Percentiles rank a stretch among this genome's conserved stretches.
phyloP scores from a whole-genome alignment of 164 flowering plant species.

The Umbilicus rupestris region DNA sequence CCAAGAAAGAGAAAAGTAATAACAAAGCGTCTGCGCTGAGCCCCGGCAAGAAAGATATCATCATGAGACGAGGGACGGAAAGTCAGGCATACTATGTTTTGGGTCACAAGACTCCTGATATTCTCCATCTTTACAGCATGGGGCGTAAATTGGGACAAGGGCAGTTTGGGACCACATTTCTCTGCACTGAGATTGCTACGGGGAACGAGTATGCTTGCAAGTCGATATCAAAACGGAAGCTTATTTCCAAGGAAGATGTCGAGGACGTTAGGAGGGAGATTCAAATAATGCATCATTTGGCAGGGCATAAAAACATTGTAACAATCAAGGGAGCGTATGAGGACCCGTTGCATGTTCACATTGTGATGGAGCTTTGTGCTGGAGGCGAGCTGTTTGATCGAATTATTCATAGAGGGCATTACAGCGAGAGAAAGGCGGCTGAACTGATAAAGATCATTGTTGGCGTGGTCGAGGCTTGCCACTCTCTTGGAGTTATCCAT shows the following conservation, averaged over 20 bases:
- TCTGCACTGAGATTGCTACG: conserved; percentile 55
- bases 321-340: conserved; percentile 82
- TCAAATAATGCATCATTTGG: conserved; percentile 93
- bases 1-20: conserved; percentile 19
- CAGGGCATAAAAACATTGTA: conserved; percentile 76
- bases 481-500: conserved; percentile 90
- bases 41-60: conserved; percentile 28
- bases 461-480: conserved; percentile 84
- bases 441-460: conserved; percentile 76
- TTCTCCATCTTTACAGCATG: conserved; percentile 70
- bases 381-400: conserved; percentile 88
- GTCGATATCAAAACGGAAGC: conserved; percentile 80
- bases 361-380: conserved; percentile 76
- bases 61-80: conserved; percentile 54
- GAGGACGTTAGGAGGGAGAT: conserved; percentile 89
- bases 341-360: conserved; percentile 67
- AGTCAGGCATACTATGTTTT: conserved; percentile 62
- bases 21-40: conserved; percentile 10
- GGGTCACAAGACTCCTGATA: conserved; percentile 74
- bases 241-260: conserved; percentile 74
- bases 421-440: conserved; percentile 82
- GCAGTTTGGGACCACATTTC: conserved; percentile 81
- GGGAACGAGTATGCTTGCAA: conserved; percentile 74
- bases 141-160: conserved; percentile 92
- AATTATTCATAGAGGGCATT: conserved; percentile 82